phyloP scores from a whole-genome alignment of 495 filamentous ascomycete species.

The Parathielavia appendiculata region DNA sequence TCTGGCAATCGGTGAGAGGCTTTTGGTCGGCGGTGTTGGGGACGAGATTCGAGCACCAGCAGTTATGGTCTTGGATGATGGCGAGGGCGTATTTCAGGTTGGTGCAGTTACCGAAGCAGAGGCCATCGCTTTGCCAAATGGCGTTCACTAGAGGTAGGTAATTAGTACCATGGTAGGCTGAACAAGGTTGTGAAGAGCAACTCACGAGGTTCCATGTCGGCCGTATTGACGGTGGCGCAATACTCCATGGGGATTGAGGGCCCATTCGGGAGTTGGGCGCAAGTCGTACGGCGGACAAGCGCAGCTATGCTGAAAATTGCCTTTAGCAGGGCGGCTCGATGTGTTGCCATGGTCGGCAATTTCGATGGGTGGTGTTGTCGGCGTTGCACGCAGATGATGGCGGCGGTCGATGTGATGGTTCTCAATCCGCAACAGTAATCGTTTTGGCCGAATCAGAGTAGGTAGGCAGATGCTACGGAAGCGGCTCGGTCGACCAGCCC shows the following conservation, averaged over 20 bases:
- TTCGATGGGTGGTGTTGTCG: not conserved
- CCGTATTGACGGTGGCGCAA: constrained; percentile 42
- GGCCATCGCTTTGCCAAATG: constrained; percentile 44
- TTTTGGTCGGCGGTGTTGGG: constrained; percentile 34
- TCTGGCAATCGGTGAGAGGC: constrained; percentile 29
- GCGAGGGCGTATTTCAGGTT: constrained; percentile 33
- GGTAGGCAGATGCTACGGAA: not conserved
- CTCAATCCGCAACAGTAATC: no score
- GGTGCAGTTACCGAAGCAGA: constrained; percentile 39
- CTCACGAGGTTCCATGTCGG: constrained; percentile 33
- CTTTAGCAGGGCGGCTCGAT: constrained; percentile 22
- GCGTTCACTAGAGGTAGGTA: constrained; percentile 28
- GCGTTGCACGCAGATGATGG: not conserved
- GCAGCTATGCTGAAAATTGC: constrained; percentile 19
- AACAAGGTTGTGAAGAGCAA: not conserved
- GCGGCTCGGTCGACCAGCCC: not conserved
- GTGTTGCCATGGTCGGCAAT: constrained; percentile 22
- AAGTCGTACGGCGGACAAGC: constrained; percentile 12
- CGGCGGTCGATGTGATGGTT: not conserved
- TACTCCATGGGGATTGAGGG: constrained; percentile 35
- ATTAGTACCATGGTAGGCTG: not conserved
- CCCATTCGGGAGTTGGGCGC: constrained; percentile 4
- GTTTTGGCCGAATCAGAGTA: not conserved
- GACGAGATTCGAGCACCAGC: constrained; percentile 43
- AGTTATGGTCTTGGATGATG: constrained; percentile 35